Percentiles rank a stretch among this genome's conserved stretches.
These are phyloP conservation scores for Neonectria hederae DNA, from an alignment of 2,329 filamentous ascomycete species.

Conservation along the genomic window DNA sequence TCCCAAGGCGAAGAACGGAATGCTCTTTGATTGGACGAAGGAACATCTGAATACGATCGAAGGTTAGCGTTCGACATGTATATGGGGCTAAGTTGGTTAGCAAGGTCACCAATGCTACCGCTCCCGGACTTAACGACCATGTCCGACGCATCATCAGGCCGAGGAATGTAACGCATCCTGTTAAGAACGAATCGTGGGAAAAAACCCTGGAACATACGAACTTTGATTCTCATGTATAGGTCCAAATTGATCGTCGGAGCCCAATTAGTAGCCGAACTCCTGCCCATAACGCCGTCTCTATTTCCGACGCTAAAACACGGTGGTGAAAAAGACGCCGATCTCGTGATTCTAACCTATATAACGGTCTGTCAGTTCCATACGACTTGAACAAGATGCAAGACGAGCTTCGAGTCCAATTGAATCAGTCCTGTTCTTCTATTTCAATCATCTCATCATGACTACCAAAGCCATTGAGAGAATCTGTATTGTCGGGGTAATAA, in stretches of 20 bases:
- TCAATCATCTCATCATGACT: neutral
- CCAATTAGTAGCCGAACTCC: neutral
- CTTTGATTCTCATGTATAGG: neutral
- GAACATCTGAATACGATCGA: neutral
- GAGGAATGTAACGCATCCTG: neutral
- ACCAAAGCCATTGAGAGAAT: conserved; percentile 49
- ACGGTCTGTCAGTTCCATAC: neutral
- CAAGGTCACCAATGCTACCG: neutral
- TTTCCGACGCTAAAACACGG: neutral
- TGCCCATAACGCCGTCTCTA: neutral
- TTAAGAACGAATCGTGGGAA: neutral
- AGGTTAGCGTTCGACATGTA: neutral
- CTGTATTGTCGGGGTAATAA: conserved; percentile 59
- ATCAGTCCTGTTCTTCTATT: neutral
- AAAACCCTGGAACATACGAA: neutral
- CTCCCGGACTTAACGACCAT: neutral
- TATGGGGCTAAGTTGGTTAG: neutral
- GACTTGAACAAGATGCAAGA: neutral
- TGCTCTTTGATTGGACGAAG: neutral
- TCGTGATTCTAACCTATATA: neutral
- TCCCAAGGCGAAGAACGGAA: too few species aligned
- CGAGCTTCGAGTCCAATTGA: neutral
- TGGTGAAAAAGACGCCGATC: neutral
- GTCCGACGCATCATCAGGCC: neutral
- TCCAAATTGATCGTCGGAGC: neutral